A percentile compares a stretch with the other conserved stretches of the same genome.
Evolutionary conservation across 257 asterid species (phyloP).

Genomic region (Catharanthus roseus): DNA sequence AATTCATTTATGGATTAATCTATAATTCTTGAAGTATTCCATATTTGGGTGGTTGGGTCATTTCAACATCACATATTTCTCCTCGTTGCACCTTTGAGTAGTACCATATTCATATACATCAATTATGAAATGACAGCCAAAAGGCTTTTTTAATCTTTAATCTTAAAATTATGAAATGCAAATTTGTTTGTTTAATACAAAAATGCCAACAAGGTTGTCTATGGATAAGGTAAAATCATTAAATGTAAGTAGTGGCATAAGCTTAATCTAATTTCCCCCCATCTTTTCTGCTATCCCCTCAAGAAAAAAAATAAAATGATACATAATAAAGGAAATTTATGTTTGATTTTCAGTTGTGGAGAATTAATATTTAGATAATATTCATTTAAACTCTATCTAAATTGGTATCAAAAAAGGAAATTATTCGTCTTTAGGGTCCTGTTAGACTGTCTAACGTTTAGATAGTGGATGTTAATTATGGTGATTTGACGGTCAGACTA

Average conservation of each 20-base stretch:
- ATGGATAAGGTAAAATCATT: background rate
- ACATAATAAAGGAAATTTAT: background rate
- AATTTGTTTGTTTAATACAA: background rate
- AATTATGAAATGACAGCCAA: background rate
- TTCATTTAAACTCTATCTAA: no score
- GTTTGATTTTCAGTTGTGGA: background rate
- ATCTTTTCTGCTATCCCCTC: no score
- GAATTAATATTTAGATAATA: background rate
- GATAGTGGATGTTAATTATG: no score
- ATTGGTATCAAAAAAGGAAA: no score
- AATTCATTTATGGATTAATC: no score
- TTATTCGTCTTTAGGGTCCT: no score
- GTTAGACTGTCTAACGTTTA: no score
- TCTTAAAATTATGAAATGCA: background rate
- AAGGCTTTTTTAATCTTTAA: no score
- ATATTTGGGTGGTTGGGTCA: no score
- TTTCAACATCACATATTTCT: background rate
- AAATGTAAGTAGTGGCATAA: background rate
- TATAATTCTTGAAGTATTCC: no score
- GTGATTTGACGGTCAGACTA: no score
- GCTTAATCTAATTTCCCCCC: no score
- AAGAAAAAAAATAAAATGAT: background rate
- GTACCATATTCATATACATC: background rate
- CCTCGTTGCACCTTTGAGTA: background rate
- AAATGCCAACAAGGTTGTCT: background rate